Conservation (phyloP, 75 land plant species). For the Cunninghamia lanceolata region DNA sequence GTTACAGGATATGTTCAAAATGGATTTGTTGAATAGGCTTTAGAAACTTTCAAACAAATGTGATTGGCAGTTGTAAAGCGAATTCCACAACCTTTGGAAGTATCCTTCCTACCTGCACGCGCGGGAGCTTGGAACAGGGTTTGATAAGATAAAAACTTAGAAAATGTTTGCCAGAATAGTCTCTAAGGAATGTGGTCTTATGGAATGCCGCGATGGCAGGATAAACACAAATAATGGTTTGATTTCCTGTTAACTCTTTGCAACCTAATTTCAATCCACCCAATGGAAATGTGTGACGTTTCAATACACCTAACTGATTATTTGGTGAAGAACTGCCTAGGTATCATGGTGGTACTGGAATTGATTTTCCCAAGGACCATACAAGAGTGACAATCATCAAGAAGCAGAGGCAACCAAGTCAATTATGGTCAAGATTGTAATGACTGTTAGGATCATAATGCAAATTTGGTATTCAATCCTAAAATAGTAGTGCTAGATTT, state of each 20-base stretch:
- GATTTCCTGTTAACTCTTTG: slow-evolving; percentile 47
- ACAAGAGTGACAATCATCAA: slow-evolving; percentile 48
- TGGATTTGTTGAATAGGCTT: no score
- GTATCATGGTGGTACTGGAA: slow-evolving; percentile 83
- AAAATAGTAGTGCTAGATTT: slow-evolving; percentile 40
- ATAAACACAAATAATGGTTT: no score
- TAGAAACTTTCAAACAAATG: no score
- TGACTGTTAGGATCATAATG: slow-evolving; percentile 59
- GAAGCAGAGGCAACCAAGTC: slow-evolving; percentile 33
- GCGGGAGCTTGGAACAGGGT: no score
- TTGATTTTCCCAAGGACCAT: slow-evolving; percentile 59
- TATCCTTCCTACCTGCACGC: no score
- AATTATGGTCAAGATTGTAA: slow-evolving; percentile 38
- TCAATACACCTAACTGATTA: slow-evolving; percentile 14
- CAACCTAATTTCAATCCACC: slow-evolving; percentile 48
- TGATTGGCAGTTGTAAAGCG: no score
- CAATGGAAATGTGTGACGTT: slow-evolving; percentile 27
- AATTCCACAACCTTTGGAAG: no score
- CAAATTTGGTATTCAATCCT: slow-evolving; percentile 44
- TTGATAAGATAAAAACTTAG: no score
- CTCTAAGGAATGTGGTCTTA: no score
- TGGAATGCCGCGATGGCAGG: no score
- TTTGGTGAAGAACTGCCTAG: slow-evolving; percentile 62
- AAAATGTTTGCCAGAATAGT: no score
- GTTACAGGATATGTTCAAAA: no score